Percentiles rank a stretch among this genome's conserved stretches.
These are phyloP conservation scores for Lolium multiflorum DNA, from an alignment of 176 grass and related monocot genomes.

Conservation along the genomic window DNA sequence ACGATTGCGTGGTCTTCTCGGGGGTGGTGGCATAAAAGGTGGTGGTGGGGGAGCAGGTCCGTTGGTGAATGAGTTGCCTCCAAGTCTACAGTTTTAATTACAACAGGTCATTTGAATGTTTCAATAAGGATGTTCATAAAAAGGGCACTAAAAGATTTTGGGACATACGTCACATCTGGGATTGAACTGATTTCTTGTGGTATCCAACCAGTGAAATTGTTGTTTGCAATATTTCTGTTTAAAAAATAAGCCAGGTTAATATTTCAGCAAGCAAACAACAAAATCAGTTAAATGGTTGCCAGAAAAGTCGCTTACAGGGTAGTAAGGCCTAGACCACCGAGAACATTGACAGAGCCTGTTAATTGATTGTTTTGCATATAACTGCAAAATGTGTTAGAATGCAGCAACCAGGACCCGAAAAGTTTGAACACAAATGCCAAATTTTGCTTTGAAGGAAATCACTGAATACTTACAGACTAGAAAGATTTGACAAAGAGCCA, in stretches of 20 bases:
- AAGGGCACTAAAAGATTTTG: not conserved
- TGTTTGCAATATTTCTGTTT: conserved; percentile 93
- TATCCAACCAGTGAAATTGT: conserved; percentile 98
- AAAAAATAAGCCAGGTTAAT: not conserved
- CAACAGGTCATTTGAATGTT: conserved; percentile 45
- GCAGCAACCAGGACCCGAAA: conserved; percentile 41
- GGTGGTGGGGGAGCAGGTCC: conserved; percentile 84
- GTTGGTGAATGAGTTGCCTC: conserved; percentile 81
- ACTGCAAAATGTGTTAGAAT: conserved; percentile 58
- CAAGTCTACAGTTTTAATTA: conserved; percentile 68
- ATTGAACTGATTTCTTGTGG: conserved; percentile 84
- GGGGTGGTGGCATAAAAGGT: conserved; percentile 75
- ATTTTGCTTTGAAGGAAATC: conserved; percentile 17
- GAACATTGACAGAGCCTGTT: conserved; percentile 83
- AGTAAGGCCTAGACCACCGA: conserved; percentile 66
- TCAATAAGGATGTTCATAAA: not conserved
- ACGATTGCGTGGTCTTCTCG: conserved; percentile 56
- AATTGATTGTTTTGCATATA: conserved; percentile 94
- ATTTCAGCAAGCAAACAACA: conserved; percentile 21
- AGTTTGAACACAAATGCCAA: conserved; percentile 22
- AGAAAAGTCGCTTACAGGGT: conserved; percentile 74
- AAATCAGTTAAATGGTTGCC: conserved; percentile 27
- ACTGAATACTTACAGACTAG: conserved; percentile 79
- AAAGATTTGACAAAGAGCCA: conserved; percentile 82
- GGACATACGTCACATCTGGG: conserved; percentile 82